Evolutionary conservation across 345 rosid species (phyloP).

Genomic region (Pugionium cornutum): DNA sequence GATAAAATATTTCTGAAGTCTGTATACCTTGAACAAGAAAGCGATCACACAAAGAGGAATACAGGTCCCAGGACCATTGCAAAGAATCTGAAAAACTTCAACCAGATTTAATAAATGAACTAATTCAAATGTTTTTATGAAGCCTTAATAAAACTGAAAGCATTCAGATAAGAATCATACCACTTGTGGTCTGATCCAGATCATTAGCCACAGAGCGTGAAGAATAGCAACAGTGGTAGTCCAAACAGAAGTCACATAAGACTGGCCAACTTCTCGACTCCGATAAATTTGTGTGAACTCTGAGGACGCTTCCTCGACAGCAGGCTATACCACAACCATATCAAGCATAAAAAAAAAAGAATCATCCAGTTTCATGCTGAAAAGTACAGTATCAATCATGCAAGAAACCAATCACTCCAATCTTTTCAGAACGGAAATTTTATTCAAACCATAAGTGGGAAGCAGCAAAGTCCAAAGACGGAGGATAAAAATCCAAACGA

Average conservation of each 20-base stretch:
- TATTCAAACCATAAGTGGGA: too few relatives aligned
- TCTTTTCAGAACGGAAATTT: too few relatives aligned
- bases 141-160: background rate
- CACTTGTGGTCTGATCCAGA: constrained; percentile 83
- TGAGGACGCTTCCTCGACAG: constrained; percentile 38
- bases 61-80: constrained; percentile 98
- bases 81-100: constrained; percentile 57
- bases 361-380: constrained; percentile 5
- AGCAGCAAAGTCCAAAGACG: too few relatives aligned
- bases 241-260: constrained; percentile 80
- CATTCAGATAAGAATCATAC: constrained; percentile 43
- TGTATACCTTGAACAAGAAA: constrained; percentile 70
- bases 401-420: background rate
- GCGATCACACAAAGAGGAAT: constrained; percentile 81
- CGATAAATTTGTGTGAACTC: constrained; percentile 74
- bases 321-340: constrained; percentile 40
- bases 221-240: constrained; percentile 69
- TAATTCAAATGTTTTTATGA: constrained; percentile 3
- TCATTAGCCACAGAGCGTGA: constrained; percentile 76
- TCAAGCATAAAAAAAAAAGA: constrained; percentile 11
- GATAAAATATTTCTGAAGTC: background rate
- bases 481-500: too few relatives aligned
- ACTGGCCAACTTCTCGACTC: constrained; percentile 97
- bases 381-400: constrained; percentile 11
- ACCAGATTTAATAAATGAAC: background rate